A percentile compares a stretch with the other conserved stretches of the same genome.
These are phyloP conservation scores for Talaromyces sp. DNA, from an alignment of 2,329 filamentous ascomycete species.

Conservation along the genomic window DNA sequence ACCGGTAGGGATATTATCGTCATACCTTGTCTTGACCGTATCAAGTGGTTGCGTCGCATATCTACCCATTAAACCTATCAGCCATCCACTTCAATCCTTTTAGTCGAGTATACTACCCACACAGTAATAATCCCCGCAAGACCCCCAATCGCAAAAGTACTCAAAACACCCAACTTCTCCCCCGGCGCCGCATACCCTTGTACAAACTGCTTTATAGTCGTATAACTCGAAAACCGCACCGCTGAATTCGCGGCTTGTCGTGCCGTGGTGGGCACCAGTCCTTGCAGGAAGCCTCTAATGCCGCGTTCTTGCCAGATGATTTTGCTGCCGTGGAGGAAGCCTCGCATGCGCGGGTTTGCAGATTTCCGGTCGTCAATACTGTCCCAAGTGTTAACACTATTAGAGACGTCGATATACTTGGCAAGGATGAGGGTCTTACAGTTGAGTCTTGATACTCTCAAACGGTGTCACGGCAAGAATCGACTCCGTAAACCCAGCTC, in stretches of 20 bases:
- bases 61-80: constrained; percentile 25
- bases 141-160: constrained; percentile 88
- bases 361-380: constrained; percentile 94
- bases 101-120: constrained; percentile 46
- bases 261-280: constrained; percentile 90
- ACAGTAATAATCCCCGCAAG: constrained; percentile 89
- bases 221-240: constrained; percentile 86
- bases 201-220: constrained; percentile 82
- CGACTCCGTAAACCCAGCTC: constrained; percentile 90
- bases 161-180: constrained; percentile 83
- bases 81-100: background rate
- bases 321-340: constrained; percentile 84
- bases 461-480: constrained; percentile 92
- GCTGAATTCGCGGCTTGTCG: constrained; percentile 93
- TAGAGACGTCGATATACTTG: background rate
- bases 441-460: constrained; percentile 95
- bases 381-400: background rate
- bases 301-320: constrained; percentile 88
- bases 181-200: constrained; percentile 89
- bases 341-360: constrained; percentile 77
- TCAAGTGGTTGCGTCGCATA: constrained; percentile 69
- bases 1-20: background rate
- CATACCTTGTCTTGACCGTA: constrained; percentile 79
- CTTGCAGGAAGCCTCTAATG: constrained; percentile 90
- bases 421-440: constrained; percentile 48